Evolutionary conservation across 768 basidiomycete genomes (phyloP).

Genomic region (Galerina sulciceps): DNA sequence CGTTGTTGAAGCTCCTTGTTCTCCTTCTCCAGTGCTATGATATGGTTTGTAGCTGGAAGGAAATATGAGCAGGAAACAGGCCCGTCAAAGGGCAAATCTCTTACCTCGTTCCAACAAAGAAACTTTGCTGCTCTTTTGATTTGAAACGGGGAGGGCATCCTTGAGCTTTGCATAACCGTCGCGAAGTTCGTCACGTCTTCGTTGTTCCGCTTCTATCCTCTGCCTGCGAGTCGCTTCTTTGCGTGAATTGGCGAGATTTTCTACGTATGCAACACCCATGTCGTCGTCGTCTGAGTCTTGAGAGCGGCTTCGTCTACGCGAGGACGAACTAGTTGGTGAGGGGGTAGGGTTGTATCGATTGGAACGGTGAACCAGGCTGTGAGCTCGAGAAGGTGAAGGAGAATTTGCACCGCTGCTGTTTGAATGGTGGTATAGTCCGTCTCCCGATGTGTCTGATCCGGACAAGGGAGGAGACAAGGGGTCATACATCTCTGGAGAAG

Average conservation of each 20-base stretch:
- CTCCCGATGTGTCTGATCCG: constrained; percentile 88
- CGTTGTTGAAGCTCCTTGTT: constrained; percentile 76
- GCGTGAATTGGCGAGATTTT: constrained; percentile 75
- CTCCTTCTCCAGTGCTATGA: constrained; percentile 69
- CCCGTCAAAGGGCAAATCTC: constrained; percentile 24
- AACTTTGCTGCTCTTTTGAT: constrained; percentile 92
- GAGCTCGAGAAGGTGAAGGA: constrained; percentile 75
- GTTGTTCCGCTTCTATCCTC: constrained; percentile 89
- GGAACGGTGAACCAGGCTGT: constrained; percentile 76
- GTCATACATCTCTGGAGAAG: constrained; percentile 82
- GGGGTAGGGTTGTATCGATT: constrained; percentile 82
- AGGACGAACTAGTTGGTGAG: constrained; percentile 77
- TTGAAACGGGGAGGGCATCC: constrained; percentile 84
- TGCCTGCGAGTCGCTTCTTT: constrained; percentile 87
- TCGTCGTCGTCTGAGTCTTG: constrained; percentile 81
- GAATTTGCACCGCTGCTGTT: constrained; percentile 81
- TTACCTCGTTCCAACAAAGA: constrained; percentile 86
- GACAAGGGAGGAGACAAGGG: constrained; percentile 85
- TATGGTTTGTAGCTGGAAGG: constrained; percentile 75
- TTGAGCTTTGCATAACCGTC: constrained; percentile 90
- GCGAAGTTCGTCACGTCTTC: constrained; percentile 85
- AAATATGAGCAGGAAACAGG: constrained; percentile 12
- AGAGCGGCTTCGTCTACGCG: constrained; percentile 70
- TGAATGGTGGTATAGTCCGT: constrained; percentile 80
- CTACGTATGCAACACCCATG: constrained; percentile 71